Percentiles rank a stretch among this genome's conserved stretches.
phyloP scores from a whole-genome alignment of 164 flowering plant species.

The Saururus chinensis region DNA sequence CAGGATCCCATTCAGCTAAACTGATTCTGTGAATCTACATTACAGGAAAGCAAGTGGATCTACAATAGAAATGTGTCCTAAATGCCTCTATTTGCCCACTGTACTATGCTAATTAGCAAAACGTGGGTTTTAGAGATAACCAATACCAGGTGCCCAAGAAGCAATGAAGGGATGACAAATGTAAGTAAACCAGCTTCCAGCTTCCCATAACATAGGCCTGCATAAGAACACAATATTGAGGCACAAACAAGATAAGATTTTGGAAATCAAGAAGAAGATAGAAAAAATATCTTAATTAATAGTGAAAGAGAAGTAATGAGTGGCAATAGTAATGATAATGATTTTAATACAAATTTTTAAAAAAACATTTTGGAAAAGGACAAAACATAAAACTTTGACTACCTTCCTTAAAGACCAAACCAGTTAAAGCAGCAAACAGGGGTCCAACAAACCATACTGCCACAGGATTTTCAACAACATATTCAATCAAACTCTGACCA shows the following conservation, averaged over 20 bases:
- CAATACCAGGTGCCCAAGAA: slow-evolving; percentile 92
- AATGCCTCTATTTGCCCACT: background rate
- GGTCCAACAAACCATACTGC: slow-evolving; percentile 95
- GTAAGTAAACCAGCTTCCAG: slow-evolving; percentile 86
- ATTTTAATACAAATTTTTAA: no score
- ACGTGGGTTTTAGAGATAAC: background rate
- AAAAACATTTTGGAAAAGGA: background rate
- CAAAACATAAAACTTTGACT: background rate
- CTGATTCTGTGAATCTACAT: no score
- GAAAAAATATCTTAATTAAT: no score
- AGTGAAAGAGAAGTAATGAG: no score
- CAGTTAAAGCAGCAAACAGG: slow-evolving; percentile 84
- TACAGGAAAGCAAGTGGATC: no score
- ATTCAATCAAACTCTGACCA: slow-evolving; percentile 52
- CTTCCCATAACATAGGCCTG: slow-evolving; percentile 97
- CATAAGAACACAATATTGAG: background rate
- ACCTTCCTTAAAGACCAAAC: slow-evolving; percentile 99
- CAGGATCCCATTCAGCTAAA: no score
- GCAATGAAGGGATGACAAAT: slow-evolving; percentile 62
- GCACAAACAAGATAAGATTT: no score
- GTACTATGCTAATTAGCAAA: background rate
- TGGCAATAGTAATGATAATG: background rate
- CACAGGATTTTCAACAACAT: slow-evolving; percentile 50
- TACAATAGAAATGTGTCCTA: background rate
- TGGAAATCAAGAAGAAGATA: no score